These are phyloP conservation scores for Dactylellina parvicollis DNA, from an alignment of 2,329 filamentous ascomycete genomes.

Conservation along the genomic window DNA sequence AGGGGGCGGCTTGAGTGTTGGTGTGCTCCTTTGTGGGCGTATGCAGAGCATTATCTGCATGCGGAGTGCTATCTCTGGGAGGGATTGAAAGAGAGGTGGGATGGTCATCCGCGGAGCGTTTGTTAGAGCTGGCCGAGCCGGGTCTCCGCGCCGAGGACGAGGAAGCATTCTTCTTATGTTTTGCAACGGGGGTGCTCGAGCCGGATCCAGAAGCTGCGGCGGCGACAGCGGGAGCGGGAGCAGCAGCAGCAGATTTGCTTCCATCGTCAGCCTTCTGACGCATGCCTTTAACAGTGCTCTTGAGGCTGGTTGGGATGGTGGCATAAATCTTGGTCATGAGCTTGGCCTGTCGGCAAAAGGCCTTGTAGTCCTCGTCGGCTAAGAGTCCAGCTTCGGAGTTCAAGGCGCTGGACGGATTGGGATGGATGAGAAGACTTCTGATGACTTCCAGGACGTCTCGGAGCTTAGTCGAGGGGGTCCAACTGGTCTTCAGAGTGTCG, in stretches of 20 bases:
- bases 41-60: slow-evolving; percentile 38
- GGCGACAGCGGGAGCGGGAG: not conserved
- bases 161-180: slow-evolving; percentile 44
- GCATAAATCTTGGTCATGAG: slow-evolving; percentile 57
- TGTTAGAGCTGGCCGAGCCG: slow-evolving; percentile 28
- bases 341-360: slow-evolving; percentile 56
- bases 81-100: slow-evolving; percentile 14
- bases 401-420: slow-evolving; percentile 57
- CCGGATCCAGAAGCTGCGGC: not conserved
- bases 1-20: slow-evolving; percentile 36
- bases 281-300: slow-evolving; percentile 55
- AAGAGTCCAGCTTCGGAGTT: slow-evolving; percentile 58
- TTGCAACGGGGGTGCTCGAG: slow-evolving; percentile 21
- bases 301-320: slow-evolving; percentile 55
- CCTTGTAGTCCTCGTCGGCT: slow-evolving; percentile 56
- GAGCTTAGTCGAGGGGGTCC: slow-evolving; percentile 56
- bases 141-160: slow-evolving; percentile 35
- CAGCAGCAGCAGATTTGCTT: slow-evolving; percentile 6
- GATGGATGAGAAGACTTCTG: slow-evolving; percentile 57
- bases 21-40: slow-evolving; percentile 43
- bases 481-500: slow-evolving; percentile 58
- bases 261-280: slow-evolving; percentile 56
- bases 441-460: slow-evolving; percentile 57
- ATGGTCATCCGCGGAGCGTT: slow-evolving; percentile 27
- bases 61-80: slow-evolving; percentile 15